Evolutionary conservation across 164 flowering plant species (phyloP).

Genomic region (Berberis vulgaris): DNA sequence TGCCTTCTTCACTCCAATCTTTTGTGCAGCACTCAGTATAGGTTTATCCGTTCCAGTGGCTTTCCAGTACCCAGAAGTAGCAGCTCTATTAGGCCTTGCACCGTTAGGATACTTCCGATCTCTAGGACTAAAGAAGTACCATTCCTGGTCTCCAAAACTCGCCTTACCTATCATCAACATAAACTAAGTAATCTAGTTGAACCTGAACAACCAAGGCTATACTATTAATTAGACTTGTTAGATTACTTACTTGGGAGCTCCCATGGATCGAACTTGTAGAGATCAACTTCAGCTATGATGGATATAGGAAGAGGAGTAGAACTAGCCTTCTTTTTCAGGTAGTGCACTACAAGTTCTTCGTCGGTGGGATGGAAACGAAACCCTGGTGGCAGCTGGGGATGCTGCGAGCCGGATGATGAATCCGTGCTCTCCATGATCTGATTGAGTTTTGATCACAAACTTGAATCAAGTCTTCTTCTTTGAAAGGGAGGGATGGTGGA

Average conservation of each 20-base stretch:
- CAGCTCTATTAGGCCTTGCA: slow-evolving; percentile 81
- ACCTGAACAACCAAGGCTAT: not conserved
- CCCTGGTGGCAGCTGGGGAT: slow-evolving; percentile 80
- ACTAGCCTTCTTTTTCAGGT: slow-evolving; percentile 56
- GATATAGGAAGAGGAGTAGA: slow-evolving; percentile 65
- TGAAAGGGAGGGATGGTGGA: not conserved
- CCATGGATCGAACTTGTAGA: slow-evolving; percentile 86
- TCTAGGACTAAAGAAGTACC: slow-evolving; percentile 91
- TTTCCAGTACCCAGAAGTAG: slow-evolving; percentile 92
- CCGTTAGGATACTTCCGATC: slow-evolving; percentile 93
- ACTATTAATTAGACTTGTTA: not conserved
- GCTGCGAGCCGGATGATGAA: slow-evolving; percentile 43
- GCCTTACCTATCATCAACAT: slow-evolving; percentile 52
- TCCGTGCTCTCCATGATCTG: slow-evolving; percentile 45
- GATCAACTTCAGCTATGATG: slow-evolving; percentile 72
- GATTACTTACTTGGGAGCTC: slow-evolving; percentile 58
- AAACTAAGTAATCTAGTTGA: not conserved
- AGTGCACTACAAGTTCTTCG: slow-evolving; percentile 79
- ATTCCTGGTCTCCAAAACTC: slow-evolving; percentile 78
- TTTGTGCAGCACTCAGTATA: slow-evolving; percentile 49
- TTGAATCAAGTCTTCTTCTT: not conserved
- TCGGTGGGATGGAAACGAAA: slow-evolving; percentile 84
- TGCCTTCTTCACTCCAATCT: slow-evolving; percentile 85
- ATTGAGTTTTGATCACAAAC: not conserved
- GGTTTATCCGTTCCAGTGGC: slow-evolving; percentile 98